Evolutionary conservation across 352 stramenopile genomes (phyloP).

Genomic region (Thalassiosira ordinaria): DNA sequence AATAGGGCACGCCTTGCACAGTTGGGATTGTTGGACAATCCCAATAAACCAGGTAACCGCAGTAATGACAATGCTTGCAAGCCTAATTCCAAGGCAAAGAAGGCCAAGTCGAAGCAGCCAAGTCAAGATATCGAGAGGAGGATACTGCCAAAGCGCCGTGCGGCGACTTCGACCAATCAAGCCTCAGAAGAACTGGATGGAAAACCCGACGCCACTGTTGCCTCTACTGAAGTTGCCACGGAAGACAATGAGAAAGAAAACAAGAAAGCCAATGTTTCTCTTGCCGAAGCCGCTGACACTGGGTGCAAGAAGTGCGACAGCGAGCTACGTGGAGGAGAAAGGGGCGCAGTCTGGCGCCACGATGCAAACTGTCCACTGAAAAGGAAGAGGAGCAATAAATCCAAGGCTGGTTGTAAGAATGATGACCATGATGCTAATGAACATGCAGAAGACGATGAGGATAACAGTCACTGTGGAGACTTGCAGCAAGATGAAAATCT

Average conservation of each 20-base stretch:
- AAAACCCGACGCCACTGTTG: slow-evolving; percentile 4
- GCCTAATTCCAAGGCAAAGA: not conserved
- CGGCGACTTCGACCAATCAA: not conserved
- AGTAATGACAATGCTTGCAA: slow-evolving; percentile 5
- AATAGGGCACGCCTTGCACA: slow-evolving; percentile 48
- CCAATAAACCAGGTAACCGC: too few species aligned
- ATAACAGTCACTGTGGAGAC: not conserved
- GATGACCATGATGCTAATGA: too few species aligned
- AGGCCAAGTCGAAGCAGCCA: slow-evolving; percentile 8
- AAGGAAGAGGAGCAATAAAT: too few species aligned
- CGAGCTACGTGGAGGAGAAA: too few species aligned
- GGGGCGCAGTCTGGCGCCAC: too few species aligned
- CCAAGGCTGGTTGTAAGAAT: too few species aligned
- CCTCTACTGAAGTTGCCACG: slow-evolving; percentile 2
- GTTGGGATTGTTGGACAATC: slow-evolving; percentile 37
- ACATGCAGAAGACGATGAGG: not conserved
- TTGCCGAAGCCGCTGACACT: not conserved
- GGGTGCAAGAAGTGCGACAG: slow-evolving; percentile 10
- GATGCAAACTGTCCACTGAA: not conserved
- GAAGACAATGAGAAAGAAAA: slow-evolving; percentile 2
- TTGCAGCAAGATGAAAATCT: not conserved
- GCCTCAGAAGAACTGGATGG: slow-evolving; percentile 5
- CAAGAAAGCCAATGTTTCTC: not conserved
- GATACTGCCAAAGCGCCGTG: slow-evolving; percentile 4
- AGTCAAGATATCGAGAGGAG: slow-evolving; percentile 5